Evolutionary conservation across 2,329 filamentous ascomycete genomes (phyloP).

Genomic region (Fusarium sp.): DNA sequence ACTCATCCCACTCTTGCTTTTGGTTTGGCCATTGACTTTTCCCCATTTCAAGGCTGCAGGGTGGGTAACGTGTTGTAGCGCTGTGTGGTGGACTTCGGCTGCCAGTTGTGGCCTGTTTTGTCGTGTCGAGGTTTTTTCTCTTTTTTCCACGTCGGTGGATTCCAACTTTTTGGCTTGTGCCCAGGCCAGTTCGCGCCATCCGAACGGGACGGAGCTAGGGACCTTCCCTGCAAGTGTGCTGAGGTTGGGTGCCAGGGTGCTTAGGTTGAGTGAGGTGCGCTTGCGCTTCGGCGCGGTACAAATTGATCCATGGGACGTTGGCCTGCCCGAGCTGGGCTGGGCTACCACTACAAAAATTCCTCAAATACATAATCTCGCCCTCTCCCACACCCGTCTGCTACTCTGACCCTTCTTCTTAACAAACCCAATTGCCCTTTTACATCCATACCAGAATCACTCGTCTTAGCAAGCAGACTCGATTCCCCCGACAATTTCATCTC

Average conservation of each 20-base stretch:
- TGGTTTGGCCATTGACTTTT: conserved; percentile 5
- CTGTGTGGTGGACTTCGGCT: conserved; percentile 4
- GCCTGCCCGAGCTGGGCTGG: not conserved
- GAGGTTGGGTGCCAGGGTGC: not conserved
- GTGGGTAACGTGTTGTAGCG: conserved; percentile 31
- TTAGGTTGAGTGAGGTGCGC: not conserved
- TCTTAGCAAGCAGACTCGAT: conserved; percentile 13
- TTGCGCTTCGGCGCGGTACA: conserved; percentile 38
- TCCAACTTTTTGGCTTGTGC: conserved; percentile 26
- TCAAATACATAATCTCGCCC: conserved; percentile 43
- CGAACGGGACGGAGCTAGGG: conserved; percentile 23
- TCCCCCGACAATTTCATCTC: conserved; percentile 7
- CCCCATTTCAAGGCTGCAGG: conserved; percentile 2
- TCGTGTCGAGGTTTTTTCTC: conserved; percentile 22
- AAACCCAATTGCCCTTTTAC: conserved; percentile 11
- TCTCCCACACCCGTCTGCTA: conserved; percentile 23
- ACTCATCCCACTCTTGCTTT: conserved; percentile 16
- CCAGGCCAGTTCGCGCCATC: conserved; percentile 32
- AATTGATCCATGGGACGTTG: not conserved
- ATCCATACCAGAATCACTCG: not conserved
- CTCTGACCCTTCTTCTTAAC: conserved; percentile 15
- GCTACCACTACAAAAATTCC: conserved; percentile 40
- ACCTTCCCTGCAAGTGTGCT: conserved; percentile 21
- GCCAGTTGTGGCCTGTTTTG: conserved; percentile 37
- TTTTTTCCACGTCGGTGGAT: conserved; percentile 1